Conservation (phyloP, 371 early-diverging fungal species). For the Mucor sp. region DNA sequence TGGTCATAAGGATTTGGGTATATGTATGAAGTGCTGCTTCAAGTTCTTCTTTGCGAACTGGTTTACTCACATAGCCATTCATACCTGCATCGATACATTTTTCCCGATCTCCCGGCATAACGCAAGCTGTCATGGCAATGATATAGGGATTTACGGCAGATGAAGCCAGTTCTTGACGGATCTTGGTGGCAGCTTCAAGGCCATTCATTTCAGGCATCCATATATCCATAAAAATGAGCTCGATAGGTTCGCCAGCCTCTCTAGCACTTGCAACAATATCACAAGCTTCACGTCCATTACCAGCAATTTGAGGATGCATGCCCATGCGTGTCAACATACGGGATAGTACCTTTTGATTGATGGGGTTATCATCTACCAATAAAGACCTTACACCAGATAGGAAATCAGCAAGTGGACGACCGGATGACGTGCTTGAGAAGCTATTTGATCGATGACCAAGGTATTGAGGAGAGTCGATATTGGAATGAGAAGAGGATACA, state of each 20-base stretch:
- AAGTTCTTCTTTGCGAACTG: conserved; percentile 48
- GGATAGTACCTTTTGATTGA: conserved; percentile 51
- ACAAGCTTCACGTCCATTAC: conserved; percentile 49
- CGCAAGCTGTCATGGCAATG: conserved; percentile 60
- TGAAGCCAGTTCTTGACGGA: conserved; percentile 34
- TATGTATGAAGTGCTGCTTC: conserved; percentile 32
- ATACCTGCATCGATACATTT: conserved; percentile 51
- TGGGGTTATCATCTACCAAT: conserved; percentile 58
- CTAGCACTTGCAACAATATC: conserved; percentile 21
- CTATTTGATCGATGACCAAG: background rate
- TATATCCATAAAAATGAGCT: conserved; percentile 54
- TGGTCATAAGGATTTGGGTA: conserved; percentile 14
- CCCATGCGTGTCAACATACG: conserved; percentile 38
- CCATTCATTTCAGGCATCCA: conserved; percentile 66
- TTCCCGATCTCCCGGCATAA: conserved; percentile 57
- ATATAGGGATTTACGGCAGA: conserved; percentile 43
- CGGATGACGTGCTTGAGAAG: conserved; percentile 8
- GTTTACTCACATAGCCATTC: conserved; percentile 44
- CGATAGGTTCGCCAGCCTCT: conserved; percentile 22
- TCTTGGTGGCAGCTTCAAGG: conserved; percentile 42
- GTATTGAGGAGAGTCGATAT: background rate
- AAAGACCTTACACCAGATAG: conserved; percentile 26
- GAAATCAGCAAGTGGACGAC: conserved; percentile 8
- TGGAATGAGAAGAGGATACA: background rate
- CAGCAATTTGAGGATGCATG: conserved; percentile 21